phyloP scores from a whole-genome alignment of 2,329 filamentous ascomycete genomes.

The Colletotrichum trifolii region DNA sequence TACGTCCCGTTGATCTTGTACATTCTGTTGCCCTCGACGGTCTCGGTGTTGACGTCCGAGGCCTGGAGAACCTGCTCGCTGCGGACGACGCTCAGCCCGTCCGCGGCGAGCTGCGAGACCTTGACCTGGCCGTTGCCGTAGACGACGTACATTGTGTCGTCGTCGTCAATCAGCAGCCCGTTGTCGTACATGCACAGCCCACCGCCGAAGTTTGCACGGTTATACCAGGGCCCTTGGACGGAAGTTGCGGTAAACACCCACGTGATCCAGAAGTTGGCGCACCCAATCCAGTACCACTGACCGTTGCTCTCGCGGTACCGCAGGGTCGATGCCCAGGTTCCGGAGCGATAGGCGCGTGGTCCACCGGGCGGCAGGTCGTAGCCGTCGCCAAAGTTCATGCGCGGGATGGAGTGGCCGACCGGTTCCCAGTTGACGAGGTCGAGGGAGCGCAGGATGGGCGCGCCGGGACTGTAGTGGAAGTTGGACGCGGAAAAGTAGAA shows the following conservation, averaged over 20 bases:
- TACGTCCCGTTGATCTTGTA: conserved; percentile 68
- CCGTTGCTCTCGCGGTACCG: conserved; percentile 60
- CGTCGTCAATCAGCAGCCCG: conserved; percentile 67
- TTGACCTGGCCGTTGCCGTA: conserved; percentile 61
- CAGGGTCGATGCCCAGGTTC: conserved; percentile 67
- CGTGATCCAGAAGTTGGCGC: conserved; percentile 60
- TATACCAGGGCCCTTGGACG: conserved; percentile 55
- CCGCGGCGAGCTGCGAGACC: conserved; percentile 61
- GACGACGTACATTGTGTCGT: conserved; percentile 68
- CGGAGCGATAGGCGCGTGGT: conserved; percentile 59
- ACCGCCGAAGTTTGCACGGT: conserved; percentile 47
- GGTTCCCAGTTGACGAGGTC: conserved; percentile 65
- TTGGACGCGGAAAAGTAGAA: conserved; percentile 68
- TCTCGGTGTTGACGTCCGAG: conserved; percentile 46
- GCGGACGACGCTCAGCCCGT: conserved; percentile 58
- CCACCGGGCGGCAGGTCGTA: conserved; percentile 57
- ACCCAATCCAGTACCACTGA: conserved; percentile 68
- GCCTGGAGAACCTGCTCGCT: conserved; percentile 56
- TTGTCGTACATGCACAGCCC: conserved; percentile 67
- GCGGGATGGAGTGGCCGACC: conserved; percentile 57
- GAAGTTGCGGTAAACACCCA: conserved; percentile 63
- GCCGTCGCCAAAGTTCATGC: conserved; percentile 56
- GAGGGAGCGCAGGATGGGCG: conserved; percentile 64
- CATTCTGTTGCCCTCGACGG: conserved; percentile 64
- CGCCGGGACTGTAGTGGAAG: conserved; percentile 67